Percentiles rank a stretch among this genome's conserved stretches.
Conservation (phyloP, 108 stramenopile genomes). For the Pseudonitzschia delicatissima region DNA sequence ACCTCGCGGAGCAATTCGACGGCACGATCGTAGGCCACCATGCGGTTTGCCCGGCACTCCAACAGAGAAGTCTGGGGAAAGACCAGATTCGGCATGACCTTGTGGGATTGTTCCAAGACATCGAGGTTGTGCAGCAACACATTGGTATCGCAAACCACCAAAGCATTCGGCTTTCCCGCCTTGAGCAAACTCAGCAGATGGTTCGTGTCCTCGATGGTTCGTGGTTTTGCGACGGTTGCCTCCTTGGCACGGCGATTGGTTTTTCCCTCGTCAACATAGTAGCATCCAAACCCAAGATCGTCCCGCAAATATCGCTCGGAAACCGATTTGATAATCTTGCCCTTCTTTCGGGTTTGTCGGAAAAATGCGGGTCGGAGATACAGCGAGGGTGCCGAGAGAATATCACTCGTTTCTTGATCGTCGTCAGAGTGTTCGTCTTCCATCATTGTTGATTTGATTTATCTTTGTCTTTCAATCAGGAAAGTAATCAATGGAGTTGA, state of each 20-base stretch:
- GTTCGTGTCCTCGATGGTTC: constrained; percentile 44
- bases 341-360: constrained; percentile 59
- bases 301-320: constrained; percentile 80
- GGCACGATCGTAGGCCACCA: constrained; percentile 70
- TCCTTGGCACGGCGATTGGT: constrained; percentile 42
- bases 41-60: constrained; percentile 71
- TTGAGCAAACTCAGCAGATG: constrained; percentile 35
- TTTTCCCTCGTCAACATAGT: constrained; percentile 35
- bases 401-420: constrained; percentile 20
- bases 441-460: background rate
- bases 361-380: constrained; percentile 40
- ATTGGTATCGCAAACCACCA: constrained; percentile 81
- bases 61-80: constrained; percentile 77
- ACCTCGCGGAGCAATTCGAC: constrained; percentile 63
- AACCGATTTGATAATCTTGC: constrained; percentile 76
- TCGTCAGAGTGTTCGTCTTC: constrained; percentile 19
- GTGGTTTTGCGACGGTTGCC: constrained; percentile 57
- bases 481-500: no score
- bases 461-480: no score
- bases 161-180: constrained; percentile 8
- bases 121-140: constrained; percentile 84
- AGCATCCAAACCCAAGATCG: constrained; percentile 76
- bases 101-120: constrained; percentile 62
- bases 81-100: constrained; percentile 71
- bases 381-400: constrained; percentile 39